Conservation (phyloP, 306 rosid genomes). For the Carpinus fangiana region DNA sequence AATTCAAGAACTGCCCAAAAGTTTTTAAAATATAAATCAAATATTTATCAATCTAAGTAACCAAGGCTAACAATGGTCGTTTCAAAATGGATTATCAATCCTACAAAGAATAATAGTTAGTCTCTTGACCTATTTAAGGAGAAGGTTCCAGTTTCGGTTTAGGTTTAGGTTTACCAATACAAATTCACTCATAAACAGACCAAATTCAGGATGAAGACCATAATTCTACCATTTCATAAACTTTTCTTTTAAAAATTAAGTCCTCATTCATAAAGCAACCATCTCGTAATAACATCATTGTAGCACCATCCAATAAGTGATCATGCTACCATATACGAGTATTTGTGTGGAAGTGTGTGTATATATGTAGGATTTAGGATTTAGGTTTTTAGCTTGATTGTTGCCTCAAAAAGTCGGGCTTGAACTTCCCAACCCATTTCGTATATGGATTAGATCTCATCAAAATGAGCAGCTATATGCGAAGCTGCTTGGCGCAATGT, state of each 20-base stretch:
- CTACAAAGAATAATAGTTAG: background rate
- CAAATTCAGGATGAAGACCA: background rate
- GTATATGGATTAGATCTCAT: background rate
- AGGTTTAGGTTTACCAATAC: background rate
- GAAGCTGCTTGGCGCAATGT: background rate
- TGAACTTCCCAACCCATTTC: background rate
- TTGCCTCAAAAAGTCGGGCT: background rate
- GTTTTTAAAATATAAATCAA: background rate
- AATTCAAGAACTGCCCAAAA: background rate
- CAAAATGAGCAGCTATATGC: background rate
- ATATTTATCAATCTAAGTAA: background rate
- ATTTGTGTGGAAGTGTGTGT: background rate
- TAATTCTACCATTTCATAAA: constrained; percentile 1
- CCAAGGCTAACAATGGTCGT: background rate
- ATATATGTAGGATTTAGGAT: background rate
- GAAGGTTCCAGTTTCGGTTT: background rate
- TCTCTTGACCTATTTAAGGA: background rate
- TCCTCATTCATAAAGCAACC: no score
- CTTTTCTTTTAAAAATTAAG: no score
- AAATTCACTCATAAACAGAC: background rate
- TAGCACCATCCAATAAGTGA: background rate
- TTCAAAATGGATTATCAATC: background rate
- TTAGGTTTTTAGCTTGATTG: background rate
- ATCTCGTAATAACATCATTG: background rate
- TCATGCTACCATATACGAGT: background rate